A percentile compares a stretch with the other conserved stretches of the same genome.
These are phyloP conservation scores for Sarcocystis neurona DNA, from an alignment of 169 alveolate species.

Conservation along the genomic window DNA sequence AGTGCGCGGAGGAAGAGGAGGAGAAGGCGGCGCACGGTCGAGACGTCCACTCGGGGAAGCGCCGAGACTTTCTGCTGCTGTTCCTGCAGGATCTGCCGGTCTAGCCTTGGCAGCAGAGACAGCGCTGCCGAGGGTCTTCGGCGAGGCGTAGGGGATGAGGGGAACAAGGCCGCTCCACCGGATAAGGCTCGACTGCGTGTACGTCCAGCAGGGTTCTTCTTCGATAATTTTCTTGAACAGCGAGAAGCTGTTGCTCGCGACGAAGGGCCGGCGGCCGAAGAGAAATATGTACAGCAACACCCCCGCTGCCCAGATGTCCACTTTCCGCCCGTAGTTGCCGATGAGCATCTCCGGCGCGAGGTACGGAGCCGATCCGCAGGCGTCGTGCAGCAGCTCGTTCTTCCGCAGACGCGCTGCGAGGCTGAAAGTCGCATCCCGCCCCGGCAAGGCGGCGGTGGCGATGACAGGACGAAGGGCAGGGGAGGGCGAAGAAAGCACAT, in stretches of 20 bases:
- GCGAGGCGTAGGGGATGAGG: not conserved
- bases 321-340: conserved; percentile 35
- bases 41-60: too few species aligned
- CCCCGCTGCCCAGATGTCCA: conserved; percentile 48
- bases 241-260: not conserved
- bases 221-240: conserved; percentile 29
- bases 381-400: conserved; percentile 1
- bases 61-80: too few species aligned
- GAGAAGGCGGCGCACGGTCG: too few species aligned
- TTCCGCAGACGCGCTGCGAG: too few species aligned
- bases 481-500: too few species aligned
- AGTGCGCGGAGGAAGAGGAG: too few species aligned
- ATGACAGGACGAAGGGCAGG: too few species aligned
- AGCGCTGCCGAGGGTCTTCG: not conserved
- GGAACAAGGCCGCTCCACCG: not conserved
- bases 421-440: too few species aligned
- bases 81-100: too few species aligned
- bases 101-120: not conserved
- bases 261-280: conserved; percentile 38
- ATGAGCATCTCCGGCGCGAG: conserved; percentile 43
- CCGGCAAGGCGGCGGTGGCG: too few species aligned
- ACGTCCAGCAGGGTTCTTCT: conserved; percentile 34
- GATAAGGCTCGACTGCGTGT: not conserved
- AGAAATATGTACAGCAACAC: conserved; percentile 32
- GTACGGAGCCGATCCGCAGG: conserved; percentile 33